Evolutionary conservation across 495 filamentous ascomycete genomes (phyloP), one percentile per base, ranked within the genome.

Genomic region (Tuber umbilicatum): DNA sequence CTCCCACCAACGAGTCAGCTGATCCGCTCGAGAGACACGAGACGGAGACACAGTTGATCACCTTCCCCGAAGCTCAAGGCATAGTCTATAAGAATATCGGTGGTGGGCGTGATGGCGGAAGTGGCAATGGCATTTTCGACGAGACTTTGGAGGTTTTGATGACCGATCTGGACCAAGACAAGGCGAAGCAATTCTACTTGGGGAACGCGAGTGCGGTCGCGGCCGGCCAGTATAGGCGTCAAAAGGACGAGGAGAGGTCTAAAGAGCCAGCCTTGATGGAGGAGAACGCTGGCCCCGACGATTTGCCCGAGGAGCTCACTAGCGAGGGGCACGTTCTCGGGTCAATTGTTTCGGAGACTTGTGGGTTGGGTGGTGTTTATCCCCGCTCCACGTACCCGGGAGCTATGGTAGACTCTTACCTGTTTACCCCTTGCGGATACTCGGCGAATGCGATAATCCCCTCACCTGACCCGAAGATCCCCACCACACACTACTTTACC

Each of bases 131-230:
- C 21, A 81, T 81, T 73, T 81, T 81, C 50, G 96, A 99, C 82
- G 96, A 99, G 87, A 99, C 96, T 31, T 85, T 99, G 41, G 96
- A 99, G 87, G 89, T 99, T 72, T 86, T 99, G 80, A 99, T 99
- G 96, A 99, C 95, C 73, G 96, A 99, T 82, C 86, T 99, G 74
- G 95, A 98, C 73, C 89, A 89, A 81, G 89, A 92, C 83, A 94
- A 94, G 85, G 93, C 96, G 60, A 93, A 94, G 86, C 93, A 98
- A 83, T 99, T 97, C 85, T 98, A 97, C 84, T 89, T 97, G 75
- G 93, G 94, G 77, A 87, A 96, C 84, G 96, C 95, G 84, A 94
- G 90, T 88, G 89, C 90, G 84, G 91, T 94, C 86, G 95, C 95
- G 76, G 91, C 92, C 84, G 89, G 90, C 84, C 89, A 88, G 81